Base-by-base conservation (phyloP, 306 rosid genomes). In the Ochetophila trinervis region DNA sequence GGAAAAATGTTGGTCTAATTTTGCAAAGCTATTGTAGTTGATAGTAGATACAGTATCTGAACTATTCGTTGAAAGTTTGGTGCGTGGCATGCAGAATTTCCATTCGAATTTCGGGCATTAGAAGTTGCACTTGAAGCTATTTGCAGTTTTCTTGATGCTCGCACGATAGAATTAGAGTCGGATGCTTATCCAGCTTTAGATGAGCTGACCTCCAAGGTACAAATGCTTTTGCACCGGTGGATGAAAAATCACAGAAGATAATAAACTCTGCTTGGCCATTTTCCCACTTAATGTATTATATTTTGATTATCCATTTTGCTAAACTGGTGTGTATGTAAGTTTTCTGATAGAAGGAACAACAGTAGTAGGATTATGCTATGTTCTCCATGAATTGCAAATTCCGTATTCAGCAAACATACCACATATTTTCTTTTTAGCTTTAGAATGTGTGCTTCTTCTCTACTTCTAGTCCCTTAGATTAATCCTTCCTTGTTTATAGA, bases 181-280 rank as follows among this genome's bases (percentile, higher is more conserved):
- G 80, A 56, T 68, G 80, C 88, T 70, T 89, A 89, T 80, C 96
- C 93, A 18, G 96, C 96, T 72, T 73, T 89, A 73, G 96, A 89
- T 72, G 96, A 84, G 70, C 84, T 89, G 5, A 89, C 88, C 45
- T 75, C 93, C 70, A 84, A 84, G 93, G 96, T 89, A 57, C 23
- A 23, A 16, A 65, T 62, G 48, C 15, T 62, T 44, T 8, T 40
- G 45, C 45, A 10, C 8, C 11, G 44, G 44, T 37, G 44, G 44
- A 37, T 7, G 44, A 5, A 37, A 10, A 37, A 37, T 37, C 44
- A 37, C 44, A n/a, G 44, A 37, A 37, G 10, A 5, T 37, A 37
- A 37, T 35, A 35, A 35, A 4, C 8, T 35, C 40, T 35, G 40
- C 0, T 35, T 8, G 40, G 8, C 40, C 40, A 3, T 35, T 5